Conservation (phyloP, 1,284 basidiomycete genomes). For the Taiwanofungus camphoratus region DNA sequence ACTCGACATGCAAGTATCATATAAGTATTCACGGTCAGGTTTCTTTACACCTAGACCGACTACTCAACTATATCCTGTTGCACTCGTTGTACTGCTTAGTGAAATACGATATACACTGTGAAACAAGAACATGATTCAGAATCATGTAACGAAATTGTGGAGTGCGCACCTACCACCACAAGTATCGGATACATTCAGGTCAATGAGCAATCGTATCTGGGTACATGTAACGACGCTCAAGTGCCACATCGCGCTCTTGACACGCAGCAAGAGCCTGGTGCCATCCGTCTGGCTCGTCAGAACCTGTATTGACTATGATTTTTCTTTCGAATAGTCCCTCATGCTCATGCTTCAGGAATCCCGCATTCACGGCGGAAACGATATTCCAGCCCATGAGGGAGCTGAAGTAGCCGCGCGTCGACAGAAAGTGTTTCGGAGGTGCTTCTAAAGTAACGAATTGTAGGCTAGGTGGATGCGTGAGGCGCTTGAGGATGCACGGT, state of each 20-base stretch:
- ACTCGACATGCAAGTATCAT: too few relatives aligned
- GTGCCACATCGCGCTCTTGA: not conserved
- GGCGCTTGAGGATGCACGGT: constrained; percentile 7
- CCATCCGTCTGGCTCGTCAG: constrained; percentile 1
- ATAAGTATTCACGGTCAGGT: too few relatives aligned
- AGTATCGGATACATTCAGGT: too few relatives aligned
- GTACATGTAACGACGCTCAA: not conserved
- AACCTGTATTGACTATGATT: constrained; percentile 2
- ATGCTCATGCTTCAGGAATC: not conserved
- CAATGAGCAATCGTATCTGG: too few relatives aligned
- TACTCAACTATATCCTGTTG: too few relatives aligned
- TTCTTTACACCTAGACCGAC: too few relatives aligned
- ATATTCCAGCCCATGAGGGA: constrained; percentile 1
- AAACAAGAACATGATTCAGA: too few relatives aligned
- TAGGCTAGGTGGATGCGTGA: constrained; percentile 8
- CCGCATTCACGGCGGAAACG: not conserved
- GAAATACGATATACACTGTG: too few relatives aligned
- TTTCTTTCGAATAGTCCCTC: not conserved
- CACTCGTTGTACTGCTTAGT: too few relatives aligned
- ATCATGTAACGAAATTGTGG: too few relatives aligned
- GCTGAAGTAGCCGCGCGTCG: not conserved
- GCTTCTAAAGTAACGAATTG: constrained; percentile 10
- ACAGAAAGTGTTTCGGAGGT: not conserved
- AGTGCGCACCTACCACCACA: too few relatives aligned
- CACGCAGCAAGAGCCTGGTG: not conserved